Base-by-base conservation (phyloP, 2,329 filamentous ascomycete species). In the Ophiostoma ulmi region DNA sequence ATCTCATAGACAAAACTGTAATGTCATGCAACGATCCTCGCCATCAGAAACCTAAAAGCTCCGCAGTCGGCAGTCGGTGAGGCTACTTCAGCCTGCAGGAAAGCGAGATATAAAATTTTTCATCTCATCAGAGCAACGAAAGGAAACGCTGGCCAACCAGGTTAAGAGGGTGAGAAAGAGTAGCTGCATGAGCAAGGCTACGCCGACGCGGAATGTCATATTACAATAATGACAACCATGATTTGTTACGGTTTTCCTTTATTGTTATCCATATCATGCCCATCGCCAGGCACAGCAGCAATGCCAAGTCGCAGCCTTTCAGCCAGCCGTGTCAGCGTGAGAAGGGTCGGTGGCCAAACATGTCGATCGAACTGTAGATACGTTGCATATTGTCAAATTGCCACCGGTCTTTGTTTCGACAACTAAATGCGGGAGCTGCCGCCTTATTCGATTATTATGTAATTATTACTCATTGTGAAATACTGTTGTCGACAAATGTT, bases 21-120 rank as follows among this genome's bases (percentile, higher is more conserved):
- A 31, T 31, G 31, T 31, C 31, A 31, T 31, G 31, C 31, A 31
- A 31, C 31, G 31, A 31, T 39, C 38, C 11, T 39, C 38, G 38
- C 38, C 38, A 10, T 11, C 11, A 13, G 38, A 13, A 10, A 39
- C 38, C 38, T 39, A 48, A n/a, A 64, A 26, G 35, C 63, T 65
- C 63, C 63, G 63, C 31, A 39, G 63, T 65, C 63, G 63, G 63
- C 36, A 22, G 63, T 64, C 61, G 35, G 61, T 38, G 61, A 64
- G 61, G 61, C 61, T 64, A 17, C 58, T 17, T 35, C 7, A 35
- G 14, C 11, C 31, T n/a, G 58, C 35, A 64, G 5, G 17, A n/a
- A 20, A 64, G 61, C 31, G 31, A 38, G 14, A 64, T 38, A 38
- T n/a, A 38, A 64, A 64, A 64, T 11, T 20, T 64, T 64, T 64